Percentiles rank a stretch among this genome's conserved stretches.
Conservation (phyloP, 192 early-diverging fungal species). For the Coemansia pectinata region DNA sequence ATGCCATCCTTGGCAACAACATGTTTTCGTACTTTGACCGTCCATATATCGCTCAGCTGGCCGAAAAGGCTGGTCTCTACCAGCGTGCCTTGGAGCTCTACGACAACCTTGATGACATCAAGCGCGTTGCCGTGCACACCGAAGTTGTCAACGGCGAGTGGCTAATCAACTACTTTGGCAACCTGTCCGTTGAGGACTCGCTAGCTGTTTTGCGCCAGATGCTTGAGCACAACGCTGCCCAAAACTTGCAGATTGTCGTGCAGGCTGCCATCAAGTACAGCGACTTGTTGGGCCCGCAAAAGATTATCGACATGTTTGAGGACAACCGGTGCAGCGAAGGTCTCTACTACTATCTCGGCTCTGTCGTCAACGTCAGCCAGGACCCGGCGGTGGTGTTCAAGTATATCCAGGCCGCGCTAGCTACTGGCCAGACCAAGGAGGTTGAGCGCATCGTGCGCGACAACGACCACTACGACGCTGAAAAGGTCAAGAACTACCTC, state of each 20-base stretch:
- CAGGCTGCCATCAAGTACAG: conserved; percentile 97
- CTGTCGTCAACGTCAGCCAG: conserved; percentile 93
- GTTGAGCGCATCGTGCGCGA: conserved; percentile 97
- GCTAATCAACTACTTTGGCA: conserved; percentile 94
- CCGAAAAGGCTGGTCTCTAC: conserved; percentile 97
- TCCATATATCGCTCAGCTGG: conserved; percentile 84
- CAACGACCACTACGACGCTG: conserved; percentile 94
- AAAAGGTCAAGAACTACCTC: conserved; percentile 98
- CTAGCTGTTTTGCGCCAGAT: conserved; percentile 93
- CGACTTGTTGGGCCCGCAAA: conserved; percentile 85
- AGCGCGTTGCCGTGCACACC: conserved; percentile 86
- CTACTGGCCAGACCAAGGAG: conserved; percentile 93
- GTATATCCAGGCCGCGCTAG: conserved; percentile 96
- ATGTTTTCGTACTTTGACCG: conserved; percentile 97
- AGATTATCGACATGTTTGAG: conserved; percentile 93
- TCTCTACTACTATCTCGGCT: conserved; percentile 95
- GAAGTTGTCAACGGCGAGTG: conserved; percentile 85
- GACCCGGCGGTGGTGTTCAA: conserved; percentile 97
- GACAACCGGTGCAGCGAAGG: conserved; percentile 88
- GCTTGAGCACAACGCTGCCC: conserved; percentile 86
- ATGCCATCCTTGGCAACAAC: conserved; percentile 95
- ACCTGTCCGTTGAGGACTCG: conserved; percentile 95
- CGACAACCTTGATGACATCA: conserved; percentile 95
- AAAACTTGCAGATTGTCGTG: conserved; percentile 94
- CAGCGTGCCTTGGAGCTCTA: conserved; percentile 97